Conservation (phyloP, 345 rosid genomes). For the Eucalyptus regnans region DNA sequence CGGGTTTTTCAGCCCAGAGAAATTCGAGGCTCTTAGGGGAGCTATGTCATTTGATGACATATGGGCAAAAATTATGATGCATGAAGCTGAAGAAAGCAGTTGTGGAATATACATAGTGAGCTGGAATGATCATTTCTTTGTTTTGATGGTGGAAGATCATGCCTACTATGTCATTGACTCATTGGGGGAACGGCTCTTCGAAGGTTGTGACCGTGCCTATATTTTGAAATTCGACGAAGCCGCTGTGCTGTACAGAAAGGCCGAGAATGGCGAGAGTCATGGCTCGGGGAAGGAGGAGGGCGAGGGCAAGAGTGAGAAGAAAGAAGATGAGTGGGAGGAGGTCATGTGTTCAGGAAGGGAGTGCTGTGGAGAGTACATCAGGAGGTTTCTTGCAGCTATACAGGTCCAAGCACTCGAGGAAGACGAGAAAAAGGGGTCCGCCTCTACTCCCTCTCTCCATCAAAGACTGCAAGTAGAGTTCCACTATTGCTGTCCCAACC, state of each 20-base stretch:
- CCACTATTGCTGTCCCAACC: constrained; percentile 1
- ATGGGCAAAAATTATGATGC: constrained; percentile 19
- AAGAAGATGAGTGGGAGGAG: background rate
- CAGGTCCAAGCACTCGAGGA: constrained; percentile 37
- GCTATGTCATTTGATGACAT: constrained; percentile 43
- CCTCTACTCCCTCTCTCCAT: constrained; percentile 15
- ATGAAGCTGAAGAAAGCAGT: background rate
- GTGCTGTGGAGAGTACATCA: constrained; percentile 53
- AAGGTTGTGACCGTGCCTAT: constrained; percentile 52
- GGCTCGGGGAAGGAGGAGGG: background rate
- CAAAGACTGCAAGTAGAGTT: constrained; percentile 61
- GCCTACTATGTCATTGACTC: constrained; percentile 46
- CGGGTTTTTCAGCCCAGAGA: constrained; percentile 40
- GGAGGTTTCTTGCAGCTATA: constrained; percentile 54
- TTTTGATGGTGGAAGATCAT: constrained; percentile 25
- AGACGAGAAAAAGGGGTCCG: constrained; percentile 27
- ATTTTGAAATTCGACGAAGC: constrained; percentile 46
- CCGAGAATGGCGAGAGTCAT: background rate
- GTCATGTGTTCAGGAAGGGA: background rate
- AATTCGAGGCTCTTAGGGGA: constrained; percentile 19
- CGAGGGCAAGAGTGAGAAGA: background rate
- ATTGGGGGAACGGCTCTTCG: constrained; percentile 44
- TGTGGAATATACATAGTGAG: constrained; percentile 25
- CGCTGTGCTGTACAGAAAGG: background rate
- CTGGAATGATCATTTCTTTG: constrained; percentile 73